Evolutionary conservation across 257 asterid genomes (phyloP), one percentile per base, ranked within the genome.

Genomic region (Eucommia ulmoides): DNA sequence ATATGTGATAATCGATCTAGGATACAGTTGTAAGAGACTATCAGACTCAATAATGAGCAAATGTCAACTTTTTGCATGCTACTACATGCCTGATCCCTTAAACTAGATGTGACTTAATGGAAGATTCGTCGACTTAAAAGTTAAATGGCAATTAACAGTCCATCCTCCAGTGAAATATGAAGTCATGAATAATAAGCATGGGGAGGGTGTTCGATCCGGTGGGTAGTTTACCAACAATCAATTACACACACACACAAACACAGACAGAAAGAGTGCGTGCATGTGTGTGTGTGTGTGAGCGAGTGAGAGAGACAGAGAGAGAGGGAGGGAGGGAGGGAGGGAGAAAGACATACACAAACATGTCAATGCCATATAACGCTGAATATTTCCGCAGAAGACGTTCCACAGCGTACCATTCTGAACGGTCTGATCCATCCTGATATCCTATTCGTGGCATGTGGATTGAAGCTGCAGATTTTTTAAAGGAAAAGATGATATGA

Each of bases 361-460:
- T 56, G 64, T 64, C 54, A 33, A 77, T 64, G 72, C 82, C 79
- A 46, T 72, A 75, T 49, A 67, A 29, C 47, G 91, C 85, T 50
- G 96, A 87, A 65, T 82, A 74, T 71, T 84, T 89, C 67, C 82
- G 75, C 33, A 84, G 72, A 33, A 80, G 94, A 51, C 96, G 94
- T 67, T 89, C 97, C 45, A 84, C 83, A 26, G 91, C 63, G 59
- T 89, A 82, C 97, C 96, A 89, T 61, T 82, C 93, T 53, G 96
- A 80, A 47, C 85, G 94, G 63, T 89, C 83, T 18, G 88, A 66
- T 23, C 74, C 73, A 41, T 66, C 81, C 61, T 76, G 97, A 70
- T 75, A 84, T 47, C 91, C 88, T 42, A 89, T 82, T 54, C 96
- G 72, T 49, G 96, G 96, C 94, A 82, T 82, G 75, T 89, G 96